These are phyloP conservation scores for Cryptosporidium tyzzeri DNA, from an alignment of 169 alveolate genomes.

Conservation along the genomic window DNA sequence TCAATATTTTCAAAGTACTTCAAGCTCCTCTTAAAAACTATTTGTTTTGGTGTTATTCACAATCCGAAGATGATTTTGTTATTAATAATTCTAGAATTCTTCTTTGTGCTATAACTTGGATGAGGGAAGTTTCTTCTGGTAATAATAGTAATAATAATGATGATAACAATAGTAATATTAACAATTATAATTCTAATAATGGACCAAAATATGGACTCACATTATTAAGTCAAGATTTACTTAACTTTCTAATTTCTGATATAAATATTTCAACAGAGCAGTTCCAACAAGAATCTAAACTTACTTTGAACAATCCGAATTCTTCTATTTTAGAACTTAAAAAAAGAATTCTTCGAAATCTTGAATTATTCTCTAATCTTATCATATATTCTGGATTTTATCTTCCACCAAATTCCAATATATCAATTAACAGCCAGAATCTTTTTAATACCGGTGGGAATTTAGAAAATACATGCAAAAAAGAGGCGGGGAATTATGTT, in stretches of 20 bases:
- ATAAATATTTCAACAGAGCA: slow-evolving; percentile 6
- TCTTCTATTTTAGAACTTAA: background rate
- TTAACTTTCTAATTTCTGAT: slow-evolving; percentile 21
- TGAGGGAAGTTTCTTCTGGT: background rate
- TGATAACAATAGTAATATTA: background rate
- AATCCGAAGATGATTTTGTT: slow-evolving; percentile 39
- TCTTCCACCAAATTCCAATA: background rate
- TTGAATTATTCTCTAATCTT: slow-evolving; percentile 11
- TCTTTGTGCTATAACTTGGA: slow-evolving; percentile 52
- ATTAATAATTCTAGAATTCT: slow-evolving; percentile 35
- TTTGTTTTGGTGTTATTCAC: slow-evolving; percentile 56
- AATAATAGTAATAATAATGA: background rate
- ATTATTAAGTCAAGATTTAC: slow-evolving; percentile 12
- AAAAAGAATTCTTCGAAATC: slow-evolving; percentile 19
- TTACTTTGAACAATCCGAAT: background rate
- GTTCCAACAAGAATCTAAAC: slow-evolving; percentile 16
- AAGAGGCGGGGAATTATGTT: background rate
- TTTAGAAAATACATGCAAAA: background rate
- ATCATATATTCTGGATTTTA: slow-evolving; percentile 44
- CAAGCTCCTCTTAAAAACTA: slow-evolving; percentile 33
- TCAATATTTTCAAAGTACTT: slow-evolving; percentile 17
- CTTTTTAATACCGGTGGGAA: background rate
- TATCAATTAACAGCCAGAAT: background rate
- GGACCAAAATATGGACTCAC: slow-evolving; percentile 49
- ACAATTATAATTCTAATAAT: background rate